Evolutionary conservation across 2,329 filamentous ascomycete genomes (phyloP).

Genomic region (Stemphylium beticola): DNA sequence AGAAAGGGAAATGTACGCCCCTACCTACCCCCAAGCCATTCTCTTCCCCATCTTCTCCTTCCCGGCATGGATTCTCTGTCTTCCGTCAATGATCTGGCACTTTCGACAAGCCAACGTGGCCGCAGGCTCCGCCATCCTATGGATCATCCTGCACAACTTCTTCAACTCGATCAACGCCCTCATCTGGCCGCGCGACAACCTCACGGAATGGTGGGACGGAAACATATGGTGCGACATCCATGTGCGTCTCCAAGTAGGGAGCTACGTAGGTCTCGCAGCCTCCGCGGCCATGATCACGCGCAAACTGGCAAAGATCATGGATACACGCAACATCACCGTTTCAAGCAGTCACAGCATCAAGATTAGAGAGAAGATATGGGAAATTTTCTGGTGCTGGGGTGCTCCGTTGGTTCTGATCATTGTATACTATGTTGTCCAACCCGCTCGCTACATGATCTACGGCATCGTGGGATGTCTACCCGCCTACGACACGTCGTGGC

Average conservation of each 20-base stretch:
- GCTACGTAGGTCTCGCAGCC: constrained; percentile 60
- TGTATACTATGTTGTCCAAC: constrained; percentile 66
- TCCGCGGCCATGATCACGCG: constrained; percentile 65
- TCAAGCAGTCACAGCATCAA: constrained; percentile 58
- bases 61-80: constrained; percentile 59
- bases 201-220: constrained; percentile 63
- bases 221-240: constrained; percentile 69
- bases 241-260: constrained; percentile 62
- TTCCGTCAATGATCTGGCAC: constrained; percentile 67
- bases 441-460: constrained; percentile 63
- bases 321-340: constrained; percentile 62
- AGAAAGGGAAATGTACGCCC: constrained; percentile 5
- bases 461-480: constrained; percentile 66
- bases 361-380: constrained; percentile 55
- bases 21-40: constrained; percentile 45
- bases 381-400: constrained; percentile 62
- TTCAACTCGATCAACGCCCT: constrained; percentile 67
- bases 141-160: constrained; percentile 63
- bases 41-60: constrained; percentile 58
- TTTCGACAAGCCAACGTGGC: constrained; percentile 66
- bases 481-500: constrained; percentile 63
- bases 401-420: constrained; percentile 63
- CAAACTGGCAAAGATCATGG: constrained; percentile 65
- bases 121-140: constrained; percentile 62
- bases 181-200: constrained; percentile 67